These are phyloP conservation scores for Russula ochroleuca DNA, from an alignment of 768 basidiomycete species.

Conservation along the genomic window DNA sequence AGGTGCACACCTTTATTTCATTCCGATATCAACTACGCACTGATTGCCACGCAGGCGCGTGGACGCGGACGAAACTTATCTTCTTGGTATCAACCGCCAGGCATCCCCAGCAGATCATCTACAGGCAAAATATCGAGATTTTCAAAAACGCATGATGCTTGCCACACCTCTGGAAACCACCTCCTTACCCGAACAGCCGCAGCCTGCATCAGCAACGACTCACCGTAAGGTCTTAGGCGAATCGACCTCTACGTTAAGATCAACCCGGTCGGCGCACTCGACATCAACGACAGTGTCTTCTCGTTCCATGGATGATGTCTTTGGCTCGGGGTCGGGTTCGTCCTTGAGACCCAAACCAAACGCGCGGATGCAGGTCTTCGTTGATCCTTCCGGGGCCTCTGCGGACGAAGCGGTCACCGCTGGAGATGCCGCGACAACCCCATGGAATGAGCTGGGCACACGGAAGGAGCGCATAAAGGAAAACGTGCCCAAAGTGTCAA, in stretches of 20 bases:
- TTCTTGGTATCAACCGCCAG: constrained; percentile 81
- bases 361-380: constrained; percentile 60
- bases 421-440: constrained; percentile 35
- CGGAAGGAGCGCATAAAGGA: constrained; percentile 77
- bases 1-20: constrained; percentile 50
- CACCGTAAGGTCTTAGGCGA: constrained; percentile 46
- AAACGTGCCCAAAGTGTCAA: constrained; percentile 66
- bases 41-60: constrained; percentile 50
- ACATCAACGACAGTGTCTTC: constrained; percentile 31
- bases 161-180: constrained; percentile 32
- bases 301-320: constrained; percentile 31
- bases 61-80: constrained; percentile 86
- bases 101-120: constrained; percentile 80
- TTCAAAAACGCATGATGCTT: constrained; percentile 88
- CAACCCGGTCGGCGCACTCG: constrained; percentile 28
- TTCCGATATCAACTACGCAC: not conserved
- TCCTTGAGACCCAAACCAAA: constrained; percentile 43
- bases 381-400: constrained; percentile 59
- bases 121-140: constrained; percentile 72
- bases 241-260: constrained; percentile 35
- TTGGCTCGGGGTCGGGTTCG: constrained; percentile 30
- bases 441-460: constrained; percentile 71
- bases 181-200: constrained; percentile 34
- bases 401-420: constrained; percentile 47
- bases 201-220: constrained; percentile 34